These are phyloP conservation scores for Candida xiaguanensis DNA, from an alignment of 805 yeast species.

Conservation along the genomic window DNA sequence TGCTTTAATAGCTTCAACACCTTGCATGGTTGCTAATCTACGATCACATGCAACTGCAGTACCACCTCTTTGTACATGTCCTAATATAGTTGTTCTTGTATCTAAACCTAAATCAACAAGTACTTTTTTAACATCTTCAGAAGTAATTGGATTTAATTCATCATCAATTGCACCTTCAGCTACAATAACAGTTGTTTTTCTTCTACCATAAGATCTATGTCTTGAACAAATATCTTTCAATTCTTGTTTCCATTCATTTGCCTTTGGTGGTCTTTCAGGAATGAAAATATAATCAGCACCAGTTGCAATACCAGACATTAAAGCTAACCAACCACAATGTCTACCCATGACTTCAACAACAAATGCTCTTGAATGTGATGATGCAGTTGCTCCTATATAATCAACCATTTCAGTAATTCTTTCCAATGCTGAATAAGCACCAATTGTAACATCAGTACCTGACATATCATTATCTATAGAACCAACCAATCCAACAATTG, in stretches of 20 bases:
- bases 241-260: conserved; percentile 62
- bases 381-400: conserved; percentile 81
- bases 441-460: conserved; percentile 80
- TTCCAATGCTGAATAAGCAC: conserved; percentile 74
- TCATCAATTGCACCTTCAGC: conserved; percentile 82
- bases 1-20: conserved; percentile 78
- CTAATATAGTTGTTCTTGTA: conserved; percentile 73
- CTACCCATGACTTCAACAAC: conserved; percentile 88
- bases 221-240: conserved; percentile 58
- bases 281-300: conserved; percentile 79
- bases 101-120: conserved; percentile 68
- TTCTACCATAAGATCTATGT: conserved; percentile 68
- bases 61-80: conserved; percentile 85
- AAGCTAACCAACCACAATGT: conserved; percentile 85
- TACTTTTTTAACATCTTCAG: conserved; percentile 62
- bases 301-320: conserved; percentile 76
- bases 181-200: conserved; percentile 76
- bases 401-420: conserved; percentile 73
- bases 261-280: conserved; percentile 73
- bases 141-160: conserved; percentile 62
- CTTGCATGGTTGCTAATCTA: conserved; percentile 70
- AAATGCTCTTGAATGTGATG: conserved; percentile 78
- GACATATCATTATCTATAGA: conserved; percentile 86
- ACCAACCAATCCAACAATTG: conserved; percentile 73
- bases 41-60: conserved; percentile 75